Conservation (phyloP, 129 eudicot genomes). For the Flaveria linearis region DNA sequence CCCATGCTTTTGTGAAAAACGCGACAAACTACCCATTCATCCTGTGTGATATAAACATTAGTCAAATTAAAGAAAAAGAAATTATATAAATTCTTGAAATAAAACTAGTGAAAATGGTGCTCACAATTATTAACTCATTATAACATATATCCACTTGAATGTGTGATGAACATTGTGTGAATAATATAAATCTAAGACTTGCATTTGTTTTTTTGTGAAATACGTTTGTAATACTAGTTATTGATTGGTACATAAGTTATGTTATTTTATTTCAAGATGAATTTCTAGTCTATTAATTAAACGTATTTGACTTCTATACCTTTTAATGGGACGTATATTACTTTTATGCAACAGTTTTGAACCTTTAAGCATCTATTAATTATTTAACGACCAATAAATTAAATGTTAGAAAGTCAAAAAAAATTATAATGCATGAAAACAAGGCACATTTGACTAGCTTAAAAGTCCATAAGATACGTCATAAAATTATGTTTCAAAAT, state of each 20-base stretch:
- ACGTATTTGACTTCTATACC: neutral
- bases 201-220: neutral
- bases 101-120: neutral
- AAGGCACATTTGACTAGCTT: neutral
- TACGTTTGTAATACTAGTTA: neutral
- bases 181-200: neutral
- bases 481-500: too few species aligned
- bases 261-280: neutral
- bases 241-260: constrained; percentile 14
- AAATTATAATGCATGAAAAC: neutral
- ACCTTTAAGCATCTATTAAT: neutral
- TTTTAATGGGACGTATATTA: neutral
- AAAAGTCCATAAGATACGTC: too few species aligned
- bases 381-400: neutral
- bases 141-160: neutral
- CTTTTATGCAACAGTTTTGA: neutral
- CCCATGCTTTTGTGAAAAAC: constrained; percentile 39
- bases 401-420: neutral
- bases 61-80: neutral
- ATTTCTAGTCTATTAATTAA: constrained; percentile 9
- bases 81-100: neutral
- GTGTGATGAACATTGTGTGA: neutral
- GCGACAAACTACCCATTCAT: constrained; percentile 53
- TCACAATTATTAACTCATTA: neutral
- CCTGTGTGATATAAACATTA: constrained; percentile 20